Base-by-base conservation (phyloP, 441 rosid genomes). In the Aquilaria agallochum region DNA sequence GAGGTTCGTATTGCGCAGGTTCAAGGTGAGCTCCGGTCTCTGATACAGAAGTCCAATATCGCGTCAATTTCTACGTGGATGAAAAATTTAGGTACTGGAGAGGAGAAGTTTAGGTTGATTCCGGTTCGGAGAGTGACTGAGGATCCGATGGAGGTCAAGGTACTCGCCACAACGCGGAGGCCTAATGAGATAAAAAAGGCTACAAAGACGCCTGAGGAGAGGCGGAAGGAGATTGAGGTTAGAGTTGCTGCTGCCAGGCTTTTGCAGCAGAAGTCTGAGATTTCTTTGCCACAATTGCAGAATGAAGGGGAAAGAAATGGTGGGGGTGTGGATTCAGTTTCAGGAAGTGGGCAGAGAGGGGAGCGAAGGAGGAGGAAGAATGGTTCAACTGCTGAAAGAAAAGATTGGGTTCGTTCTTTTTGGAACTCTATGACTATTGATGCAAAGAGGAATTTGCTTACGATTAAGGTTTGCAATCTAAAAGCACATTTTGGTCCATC, bases 151-250 rank as follows among this genome's bases (percentile, higher is more conserved):
- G 99, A 91, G 79, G 80, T 76, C 74, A 79, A 81, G 74, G 72
- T 80, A 65, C 76, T 82, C 60, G 95, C 87, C 69, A 53, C 84
- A 12, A 36, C 42, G 42, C 86, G 89, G 77, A 78, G 96, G 68
- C 92, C 97, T 0, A 89, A 94, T 64, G 99, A 94, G 86, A 91
- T 94, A 64, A 91, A 86, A 73, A 94, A 89, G 66, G 96, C 96
- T 31, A 83, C 86, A 14, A 94, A 94, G 83, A 91, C 97, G 7
- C 87, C 74, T 11, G 99, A 94, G 73, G 99, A 94, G 76, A 75
- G 70, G 64, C 78, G 97, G 80, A 87, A 91, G 68, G 99, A 89
- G 85, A 84, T 91, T 73, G 99, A 94, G 77, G 99, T 94, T 57
- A 80, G 88, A 78, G 96, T 94, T 32, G 96, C 96, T 55, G 99